phyloP scores from a whole-genome alignment of 2,329 filamentous ascomycete species.

The Westerdykella aurantiaca region DNA sequence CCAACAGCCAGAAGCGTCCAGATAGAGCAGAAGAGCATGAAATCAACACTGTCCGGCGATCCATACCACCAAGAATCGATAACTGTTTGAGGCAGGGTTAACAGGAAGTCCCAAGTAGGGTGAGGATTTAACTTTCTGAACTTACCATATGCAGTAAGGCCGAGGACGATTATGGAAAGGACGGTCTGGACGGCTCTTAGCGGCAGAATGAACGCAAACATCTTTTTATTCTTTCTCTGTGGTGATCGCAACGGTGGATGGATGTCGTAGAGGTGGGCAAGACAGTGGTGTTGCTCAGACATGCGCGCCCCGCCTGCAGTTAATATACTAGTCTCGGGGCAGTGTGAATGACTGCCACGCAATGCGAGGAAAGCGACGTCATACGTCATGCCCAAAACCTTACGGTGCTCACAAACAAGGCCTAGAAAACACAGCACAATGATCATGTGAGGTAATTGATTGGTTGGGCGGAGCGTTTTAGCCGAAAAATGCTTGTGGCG shows the following conservation, averaged over 20 bases:
- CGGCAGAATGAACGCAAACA: constrained; percentile 54
- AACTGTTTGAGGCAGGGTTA: constrained; percentile 25
- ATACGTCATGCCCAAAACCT: background rate
- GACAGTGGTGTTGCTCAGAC: background rate
- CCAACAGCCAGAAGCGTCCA: constrained; percentile 66
- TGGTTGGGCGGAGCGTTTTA: background rate
- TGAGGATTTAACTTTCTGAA: constrained; percentile 5
- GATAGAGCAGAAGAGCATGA: constrained; percentile 72
- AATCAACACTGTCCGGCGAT: constrained; percentile 58
- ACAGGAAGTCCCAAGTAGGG: background rate
- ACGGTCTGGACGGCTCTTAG: constrained; percentile 63
- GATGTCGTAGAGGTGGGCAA: background rate
- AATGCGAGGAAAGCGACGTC: background rate
- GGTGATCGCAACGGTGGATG: too few relatives aligned
- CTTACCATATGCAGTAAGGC: constrained; percentile 68
- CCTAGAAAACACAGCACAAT: background rate
- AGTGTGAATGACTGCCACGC: background rate
- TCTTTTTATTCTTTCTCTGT: constrained; percentile 12
- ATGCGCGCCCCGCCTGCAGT: background rate
- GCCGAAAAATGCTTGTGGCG: too few relatives aligned
- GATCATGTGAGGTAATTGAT: background rate
- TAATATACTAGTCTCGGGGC: background rate
- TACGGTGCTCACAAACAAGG: background rate
- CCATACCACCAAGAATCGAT: constrained; percentile 47
- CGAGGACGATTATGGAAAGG: constrained; percentile 70